Evolutionary conservation across 2,329 filamentous ascomycete genomes (phyloP), one percentile per base, ranked within the genome.

Genomic region (Ilyonectria robusta): DNA sequence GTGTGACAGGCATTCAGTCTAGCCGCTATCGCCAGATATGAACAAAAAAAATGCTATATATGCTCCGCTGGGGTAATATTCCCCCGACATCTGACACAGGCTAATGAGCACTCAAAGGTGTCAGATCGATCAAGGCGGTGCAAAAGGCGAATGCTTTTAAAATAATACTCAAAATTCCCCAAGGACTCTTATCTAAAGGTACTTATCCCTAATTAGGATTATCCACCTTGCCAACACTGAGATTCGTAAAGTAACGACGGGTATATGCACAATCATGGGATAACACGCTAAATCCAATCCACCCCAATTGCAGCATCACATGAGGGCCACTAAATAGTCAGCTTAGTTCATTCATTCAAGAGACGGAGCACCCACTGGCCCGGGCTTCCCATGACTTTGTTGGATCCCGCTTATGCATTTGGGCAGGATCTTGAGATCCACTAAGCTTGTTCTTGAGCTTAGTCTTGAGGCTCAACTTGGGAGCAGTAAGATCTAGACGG

Each of bases 351-450:
- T 60, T 56, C 17, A n/a, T 54, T 21, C 21, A 51, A 17, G 8
- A 15, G 15, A 4, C 19, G 35, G 53, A 44, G 40, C 10, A 61
- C 74, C 68, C 59, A 76, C 74, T 63, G 50, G 70, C 68, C 58
- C 74, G 74, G 7, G 74, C 74, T 33, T 76, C 74, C 74, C 74
- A 76, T 6, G 71, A 74, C 68, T 75, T 75, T 48, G 61, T 66
- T 4, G 72, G 71, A 10, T 76, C 71, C 15, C 51, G 42, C 37
- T 60, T 69, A 4, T 61, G 67, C 59, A 64, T 72, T 57, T 72
- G 70, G 35, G 67, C 59, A 19, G 74, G 74, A 44, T 75, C 72
- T 23, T 70, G 60, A 3, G 72, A 72, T 4, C 67, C 62, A 15
- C 53, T 57, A 6, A 76, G 62, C 62, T 74, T 76, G 35, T 60